These are phyloP conservation scores for Zymoseptoria crescenta DNA, from an alignment of 2,329 filamentous ascomycete genomes.

Conservation along the genomic window DNA sequence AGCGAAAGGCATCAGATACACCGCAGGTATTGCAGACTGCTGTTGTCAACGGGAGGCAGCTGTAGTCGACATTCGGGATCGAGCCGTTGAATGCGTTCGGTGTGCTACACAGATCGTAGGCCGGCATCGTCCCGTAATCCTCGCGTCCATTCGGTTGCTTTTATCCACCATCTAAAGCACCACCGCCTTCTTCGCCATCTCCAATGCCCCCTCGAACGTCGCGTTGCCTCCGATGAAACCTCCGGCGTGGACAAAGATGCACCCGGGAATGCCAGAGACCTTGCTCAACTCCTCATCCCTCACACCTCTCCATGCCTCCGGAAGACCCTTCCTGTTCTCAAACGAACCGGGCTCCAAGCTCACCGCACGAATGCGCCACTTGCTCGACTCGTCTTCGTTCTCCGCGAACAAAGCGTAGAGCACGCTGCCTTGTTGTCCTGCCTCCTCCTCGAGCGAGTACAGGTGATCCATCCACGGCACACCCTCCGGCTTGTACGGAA, in stretches of 20 bases:
- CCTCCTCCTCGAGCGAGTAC: constrained; percentile 70
- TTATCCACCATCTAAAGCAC: constrained; percentile 28
- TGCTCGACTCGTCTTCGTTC: constrained; percentile 62
- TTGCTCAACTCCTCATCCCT: constrained; percentile 77
- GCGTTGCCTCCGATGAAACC: constrained; percentile 96
- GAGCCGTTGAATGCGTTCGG: too few relatives aligned
- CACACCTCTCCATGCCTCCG: constrained; percentile 85
- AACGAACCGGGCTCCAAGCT: constrained; percentile 79
- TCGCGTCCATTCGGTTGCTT: too few relatives aligned
- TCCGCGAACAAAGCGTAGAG: constrained; percentile 91
- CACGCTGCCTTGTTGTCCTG: constrained; percentile 45
- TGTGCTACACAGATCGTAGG: too few relatives aligned
- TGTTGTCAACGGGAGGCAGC: neutral
- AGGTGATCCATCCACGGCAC: constrained; percentile 97
- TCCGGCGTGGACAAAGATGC: constrained; percentile 87
- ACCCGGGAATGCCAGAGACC: constrained; percentile 60
- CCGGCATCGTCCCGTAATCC: too few relatives aligned
- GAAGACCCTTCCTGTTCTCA: constrained; percentile 81
- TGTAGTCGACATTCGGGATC: neutral
- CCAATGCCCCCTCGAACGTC: constrained; percentile 77
- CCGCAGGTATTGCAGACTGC: neutral
- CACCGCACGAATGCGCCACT: constrained; percentile 94
- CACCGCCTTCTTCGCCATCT: constrained; percentile 74
- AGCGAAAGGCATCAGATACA: neutral
- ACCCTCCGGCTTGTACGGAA: constrained; percentile 55